Evolutionary conservation across 2,329 filamentous ascomycete genomes (phyloP).

Genomic region (Exophiala calicioides): DNA sequence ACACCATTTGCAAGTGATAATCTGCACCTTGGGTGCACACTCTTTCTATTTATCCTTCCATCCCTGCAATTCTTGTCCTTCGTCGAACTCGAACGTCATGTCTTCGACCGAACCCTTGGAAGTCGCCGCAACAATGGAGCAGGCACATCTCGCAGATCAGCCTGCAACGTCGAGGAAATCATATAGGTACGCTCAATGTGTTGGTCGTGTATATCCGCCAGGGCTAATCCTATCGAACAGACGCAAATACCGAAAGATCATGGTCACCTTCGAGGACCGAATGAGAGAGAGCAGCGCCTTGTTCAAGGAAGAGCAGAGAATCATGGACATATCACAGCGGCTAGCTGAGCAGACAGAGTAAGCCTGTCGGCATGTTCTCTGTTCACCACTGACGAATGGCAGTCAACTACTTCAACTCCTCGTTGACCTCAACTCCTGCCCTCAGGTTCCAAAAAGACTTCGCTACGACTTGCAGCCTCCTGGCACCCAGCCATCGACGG

Average conservation of each 20-base stretch:
- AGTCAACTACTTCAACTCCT: slow-evolving; percentile 88
- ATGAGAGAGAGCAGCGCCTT: slow-evolving; percentile 65
- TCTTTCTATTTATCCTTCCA: too few relatives aligned
- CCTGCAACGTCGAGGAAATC: slow-evolving; percentile 24
- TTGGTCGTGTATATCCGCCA: too few relatives aligned
- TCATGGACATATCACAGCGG: slow-evolving; percentile 75
- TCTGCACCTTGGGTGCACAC: too few relatives aligned
- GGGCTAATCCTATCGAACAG: too few relatives aligned
- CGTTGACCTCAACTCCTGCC: slow-evolving; percentile 81
- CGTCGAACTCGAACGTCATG: slow-evolving; percentile 7
- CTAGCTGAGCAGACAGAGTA: slow-evolving; percentile 93
- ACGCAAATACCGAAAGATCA: slow-evolving; percentile 90
- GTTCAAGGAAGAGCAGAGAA: slow-evolving; percentile 79
- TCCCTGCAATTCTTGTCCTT: background rate
- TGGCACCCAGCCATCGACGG: slow-evolving; percentile 49
- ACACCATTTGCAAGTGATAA: too few relatives aligned
- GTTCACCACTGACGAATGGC: slow-evolving; percentile 27
- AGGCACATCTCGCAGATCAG: slow-evolving; percentile 13
- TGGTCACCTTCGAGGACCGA: slow-evolving; percentile 77
- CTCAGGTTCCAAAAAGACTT: slow-evolving; percentile 72
- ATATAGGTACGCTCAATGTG: slow-evolving; percentile 22
- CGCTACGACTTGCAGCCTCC: slow-evolving; percentile 68
- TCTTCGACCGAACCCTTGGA: slow-evolving; percentile 16
- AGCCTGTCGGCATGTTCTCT: slow-evolving; percentile 36
- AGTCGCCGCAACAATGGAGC: slow-evolving; percentile 6